These are phyloP conservation scores for Venturia pyrina DNA, from an alignment of 2,329 filamentous ascomycete species.

Conservation along the genomic window DNA sequence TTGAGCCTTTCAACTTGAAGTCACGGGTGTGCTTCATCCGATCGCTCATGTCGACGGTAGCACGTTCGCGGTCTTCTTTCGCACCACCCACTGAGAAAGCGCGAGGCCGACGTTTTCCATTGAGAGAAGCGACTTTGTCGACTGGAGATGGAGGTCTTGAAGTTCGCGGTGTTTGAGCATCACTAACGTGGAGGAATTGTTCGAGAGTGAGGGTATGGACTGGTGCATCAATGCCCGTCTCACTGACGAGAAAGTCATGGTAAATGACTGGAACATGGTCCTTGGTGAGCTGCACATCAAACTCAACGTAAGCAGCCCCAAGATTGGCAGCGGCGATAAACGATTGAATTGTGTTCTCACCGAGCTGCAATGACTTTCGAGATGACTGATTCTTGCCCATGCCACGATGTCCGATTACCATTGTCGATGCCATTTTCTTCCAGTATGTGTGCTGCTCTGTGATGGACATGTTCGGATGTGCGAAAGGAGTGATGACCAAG, in stretches of 20 bases:
- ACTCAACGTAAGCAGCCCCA: conserved; percentile 61
- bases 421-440: conserved; percentile 83
- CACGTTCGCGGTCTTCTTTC: conserved; percentile 28
- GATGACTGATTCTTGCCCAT: conserved; percentile 82
- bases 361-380: conserved; percentile 81
- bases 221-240: conserved; percentile 93
- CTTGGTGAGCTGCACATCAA: conserved; percentile 96
- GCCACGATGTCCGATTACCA: conserved; percentile 65
- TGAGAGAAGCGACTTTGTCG: conserved; percentile 7
- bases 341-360: conserved; percentile 90
- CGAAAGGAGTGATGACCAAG: conserved; percentile 85
- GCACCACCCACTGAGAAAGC: conserved; percentile 52
- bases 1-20: conserved; percentile 90
- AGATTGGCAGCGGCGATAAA: conserved; percentile 95
- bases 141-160: conserved; percentile 35
- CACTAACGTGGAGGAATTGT: conserved; percentile 84
- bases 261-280: conserved; percentile 98
- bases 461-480: conserved; percentile 86
- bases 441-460: conserved; percentile 90
- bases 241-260: conserved; percentile 94
- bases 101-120: conserved; percentile 28
- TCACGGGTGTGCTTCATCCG: conserved; percentile 96
- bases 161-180: conserved; percentile 37
- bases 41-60: conserved; percentile 50
- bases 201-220: conserved; percentile 92